Evolutionary conservation across 2,329 filamentous ascomycete genomes (phyloP), one percentile per base, ranked within the genome.

Genomic region (Fusarium nygamai): DNA sequence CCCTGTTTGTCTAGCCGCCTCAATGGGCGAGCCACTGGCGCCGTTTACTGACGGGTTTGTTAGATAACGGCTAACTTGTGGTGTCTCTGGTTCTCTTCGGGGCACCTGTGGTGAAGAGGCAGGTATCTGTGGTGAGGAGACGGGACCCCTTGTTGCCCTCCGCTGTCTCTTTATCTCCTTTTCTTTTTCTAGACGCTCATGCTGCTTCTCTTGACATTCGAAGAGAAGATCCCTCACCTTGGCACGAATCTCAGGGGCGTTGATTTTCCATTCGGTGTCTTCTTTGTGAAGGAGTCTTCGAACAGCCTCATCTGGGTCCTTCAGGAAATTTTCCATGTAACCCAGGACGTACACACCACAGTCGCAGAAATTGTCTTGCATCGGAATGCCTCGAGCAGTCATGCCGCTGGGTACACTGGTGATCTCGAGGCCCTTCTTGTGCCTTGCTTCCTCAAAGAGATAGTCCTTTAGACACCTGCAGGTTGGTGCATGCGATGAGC

Each of bases 311-410:
- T 94, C 90, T 0, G 96, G 96, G 67, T 94, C 84, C 60, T 90
- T 87, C 22, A 97, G 87, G 72, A 99, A 98, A 72, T 93, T 91
- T 73, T 94, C 89, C 61, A 97, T 87, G 78, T 98, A 99, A 6
- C 92, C 93, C 8, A 98, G 85, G 7, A 98, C 85, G 76, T 93
- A 99, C 1, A 98, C 85, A 14, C 96, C 96, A 78, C 96, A 99
- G 80, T 99, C 96, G 70, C 90, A 95, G 76, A 88, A 93, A 79
- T 99, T 98, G 56, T 90, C 84, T 81, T 99, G 96, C 69, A 89
- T 84, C 0, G 96, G 96, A 20, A 98, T 92, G 13, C 88, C 86
- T 68, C 89, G 92, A 9, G 93, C 94, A 44, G 91, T 94, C 85
- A 93, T 91, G 8, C 86, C 86, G 36, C 85, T 77, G 7, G 81